Evolutionary conservation across 805 yeast genomes (phyloP).

Genomic region (Helenozyma rhizophorensis): DNA sequence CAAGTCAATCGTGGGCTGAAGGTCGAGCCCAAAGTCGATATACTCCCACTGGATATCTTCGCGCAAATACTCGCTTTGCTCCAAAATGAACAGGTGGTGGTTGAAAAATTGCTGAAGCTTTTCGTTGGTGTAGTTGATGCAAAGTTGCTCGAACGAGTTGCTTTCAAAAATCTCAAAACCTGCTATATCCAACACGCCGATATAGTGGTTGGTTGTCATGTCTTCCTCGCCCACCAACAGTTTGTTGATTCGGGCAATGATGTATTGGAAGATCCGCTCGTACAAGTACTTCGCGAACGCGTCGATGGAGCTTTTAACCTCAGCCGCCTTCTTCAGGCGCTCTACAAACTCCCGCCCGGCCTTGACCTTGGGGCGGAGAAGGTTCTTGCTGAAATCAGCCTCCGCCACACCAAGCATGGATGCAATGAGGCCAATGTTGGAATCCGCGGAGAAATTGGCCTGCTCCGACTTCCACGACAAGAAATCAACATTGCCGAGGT

Average conservation of each 20-base stretch:
- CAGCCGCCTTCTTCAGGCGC: conserved; percentile 73
- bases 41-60: conserved; percentile 65
- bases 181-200: conserved; percentile 59
- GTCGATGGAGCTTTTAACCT: conserved; percentile 77
- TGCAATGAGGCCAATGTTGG: conserved; percentile 49
- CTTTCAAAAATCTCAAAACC: conserved; percentile 58
- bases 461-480: conserved; percentile 66
- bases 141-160: conserved; percentile 57
- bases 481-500: conserved; percentile 81
- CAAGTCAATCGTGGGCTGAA: conserved; percentile 90
- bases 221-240: conserved; percentile 39
- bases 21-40: conserved; percentile 90
- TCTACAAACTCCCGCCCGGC: conserved; percentile 87
- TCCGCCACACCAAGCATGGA: conserved; percentile 60
- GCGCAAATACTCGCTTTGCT: conserved; percentile 55
- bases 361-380: conserved; percentile 77
- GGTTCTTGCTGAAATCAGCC: conserved; percentile 48
- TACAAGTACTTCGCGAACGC: conserved; percentile 85
- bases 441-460: conserved; percentile 57
- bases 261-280: conserved; percentile 73
- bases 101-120: conserved; percentile 58
- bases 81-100: conserved; percentile 57
- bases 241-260: conserved; percentile 72
- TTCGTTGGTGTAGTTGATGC: conserved; percentile 59
- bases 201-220: conserved; percentile 28